Evolutionary conservation across 306 rosid genomes (phyloP).

Genomic region (Cucumis melo): DNA sequence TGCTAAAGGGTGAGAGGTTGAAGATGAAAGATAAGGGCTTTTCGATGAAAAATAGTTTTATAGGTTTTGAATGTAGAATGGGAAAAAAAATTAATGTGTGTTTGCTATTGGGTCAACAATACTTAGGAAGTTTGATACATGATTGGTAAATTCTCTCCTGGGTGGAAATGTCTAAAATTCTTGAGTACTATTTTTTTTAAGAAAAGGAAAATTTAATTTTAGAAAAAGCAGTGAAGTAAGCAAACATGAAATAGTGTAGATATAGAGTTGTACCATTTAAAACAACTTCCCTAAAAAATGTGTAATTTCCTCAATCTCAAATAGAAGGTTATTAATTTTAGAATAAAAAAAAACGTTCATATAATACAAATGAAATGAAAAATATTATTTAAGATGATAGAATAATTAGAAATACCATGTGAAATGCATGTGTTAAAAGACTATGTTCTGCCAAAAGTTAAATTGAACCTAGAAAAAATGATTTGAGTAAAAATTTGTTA

Average conservation of each 20-base stretch:
- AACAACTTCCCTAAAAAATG: neutral
- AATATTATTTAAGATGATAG: too few species aligned
- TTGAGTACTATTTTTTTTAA: neutral
- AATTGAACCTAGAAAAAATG: too few species aligned
- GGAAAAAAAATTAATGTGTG: neutral
- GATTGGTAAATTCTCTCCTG: neutral
- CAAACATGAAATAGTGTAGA: neutral
- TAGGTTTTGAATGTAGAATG: slow-evolving; percentile 3
- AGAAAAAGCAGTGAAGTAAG: neutral
- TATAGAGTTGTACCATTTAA: neutral
- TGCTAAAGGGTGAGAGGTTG: neutral
- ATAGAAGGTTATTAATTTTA: neutral
- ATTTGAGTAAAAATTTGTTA: too few species aligned
- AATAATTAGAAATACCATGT: too few species aligned
- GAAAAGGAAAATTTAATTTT: neutral
- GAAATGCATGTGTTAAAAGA: too few species aligned
- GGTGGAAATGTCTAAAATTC: neutral
- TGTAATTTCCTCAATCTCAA: neutral
- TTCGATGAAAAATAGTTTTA: neutral
- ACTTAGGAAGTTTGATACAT: slow-evolving; percentile 1
- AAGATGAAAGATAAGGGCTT: neutral
- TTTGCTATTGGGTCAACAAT: neutral
- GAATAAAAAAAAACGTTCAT: too few species aligned
- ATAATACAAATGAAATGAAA: too few species aligned
- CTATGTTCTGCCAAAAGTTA: too few species aligned